Evolutionary conservation across 495 filamentous ascomycete genomes (phyloP).

Genomic region (Talaromyces trachyspermus): DNA sequence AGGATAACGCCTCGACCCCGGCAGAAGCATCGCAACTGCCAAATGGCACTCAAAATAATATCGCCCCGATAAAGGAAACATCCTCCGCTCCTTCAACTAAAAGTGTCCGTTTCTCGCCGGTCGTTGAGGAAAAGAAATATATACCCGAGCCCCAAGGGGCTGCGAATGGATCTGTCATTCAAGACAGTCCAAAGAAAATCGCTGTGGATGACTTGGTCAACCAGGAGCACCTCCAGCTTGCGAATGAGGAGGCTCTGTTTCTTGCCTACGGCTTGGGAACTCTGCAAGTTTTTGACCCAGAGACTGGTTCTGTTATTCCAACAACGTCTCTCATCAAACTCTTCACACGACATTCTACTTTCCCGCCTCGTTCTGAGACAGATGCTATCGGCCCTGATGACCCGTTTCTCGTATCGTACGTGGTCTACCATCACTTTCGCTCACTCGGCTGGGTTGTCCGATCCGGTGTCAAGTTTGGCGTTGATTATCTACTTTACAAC

Average conservation of each 20-base stretch:
- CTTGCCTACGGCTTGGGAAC: constrained; percentile 73
- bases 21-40: background rate
- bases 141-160: background rate
- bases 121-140: constrained; percentile 40
- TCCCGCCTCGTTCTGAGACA: constrained; percentile 44
- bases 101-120: constrained; percentile 57
- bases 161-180: background rate
- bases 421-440: constrained; percentile 92
- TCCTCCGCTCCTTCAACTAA: too few species aligned
- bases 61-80: background rate
- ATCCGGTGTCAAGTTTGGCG: constrained; percentile 87
- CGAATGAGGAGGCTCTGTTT: constrained; percentile 88
- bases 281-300: constrained; percentile 56
- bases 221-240: constrained; percentile 87
- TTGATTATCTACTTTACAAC: constrained; percentile 89
- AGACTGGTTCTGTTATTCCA: constrained; percentile 32
- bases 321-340: constrained; percentile 48
- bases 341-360: constrained; percentile 61
- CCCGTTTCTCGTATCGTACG: constrained; percentile 78
- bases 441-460: constrained; percentile 95
- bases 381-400: constrained; percentile 55
- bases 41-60: background rate
- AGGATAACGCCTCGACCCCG: background rate
- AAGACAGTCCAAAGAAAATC: constrained; percentile 2
- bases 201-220: constrained; percentile 37